Evolutionary conservation across 176 grass and related monocot genomes (phyloP), one percentile per base, ranked within the genome.

Genomic region (Oryza australiensis): DNA sequence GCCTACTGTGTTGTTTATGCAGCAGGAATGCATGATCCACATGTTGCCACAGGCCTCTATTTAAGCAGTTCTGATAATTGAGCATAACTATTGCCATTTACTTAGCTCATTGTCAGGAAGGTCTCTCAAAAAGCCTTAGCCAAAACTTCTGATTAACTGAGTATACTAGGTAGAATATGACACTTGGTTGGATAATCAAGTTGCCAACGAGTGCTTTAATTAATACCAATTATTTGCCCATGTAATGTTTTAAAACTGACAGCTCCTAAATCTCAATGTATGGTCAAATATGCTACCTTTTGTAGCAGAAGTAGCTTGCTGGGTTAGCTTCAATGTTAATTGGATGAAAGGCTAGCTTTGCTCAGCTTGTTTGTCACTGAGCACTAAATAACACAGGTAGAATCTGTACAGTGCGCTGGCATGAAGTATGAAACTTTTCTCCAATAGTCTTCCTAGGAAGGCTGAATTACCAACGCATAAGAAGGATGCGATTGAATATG

Each of bases 151-250:
- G 1, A 49, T 14, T 23, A 29, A 26, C 29, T 35, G 16, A 23
- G 20, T 22, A 22, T 60, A 24, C 7, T 4, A 60, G 29, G 42
- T 32, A 42, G 5, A 72, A 62, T 40, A 72, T 10, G 38, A 34
- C 48, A 26, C 20, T 70, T 85, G 74, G 65, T 78, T 46, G 13
- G 69, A 62, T 62, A 77, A 16, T 84, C 18, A 24, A 60, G 53
- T 37, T 37, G 10, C 34, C 64, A 77, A 70, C 7, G n/a, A 18
- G 38, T 20, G 14, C 5, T 70, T 45, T 27, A 71, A 63, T 43
- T 71, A 34, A 71, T 40, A 71, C 49, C 55, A 72, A 57, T 29
- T 35, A 82, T 72, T 28, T 29, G 0, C 1, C 3, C 20, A 26
- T 48, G 7, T 34, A 18, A 72, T 48, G 15, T 73, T 64, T 12